These are phyloP conservation scores for Botrytis cinerea DNA, from an alignment of 2,329 filamentous ascomycete genomes.

Conservation along the genomic window DNA sequence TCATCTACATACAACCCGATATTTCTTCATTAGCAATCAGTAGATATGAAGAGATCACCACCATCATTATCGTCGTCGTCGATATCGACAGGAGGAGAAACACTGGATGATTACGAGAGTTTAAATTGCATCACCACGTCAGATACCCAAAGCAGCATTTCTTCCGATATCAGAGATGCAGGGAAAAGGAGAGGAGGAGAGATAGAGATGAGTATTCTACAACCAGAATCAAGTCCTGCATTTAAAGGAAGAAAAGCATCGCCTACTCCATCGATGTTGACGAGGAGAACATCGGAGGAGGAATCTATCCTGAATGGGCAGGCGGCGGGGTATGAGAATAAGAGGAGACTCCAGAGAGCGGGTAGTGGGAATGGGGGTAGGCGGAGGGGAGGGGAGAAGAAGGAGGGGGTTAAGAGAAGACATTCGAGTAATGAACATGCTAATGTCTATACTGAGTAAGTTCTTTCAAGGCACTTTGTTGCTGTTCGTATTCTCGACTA, in stretches of 20 bases:
- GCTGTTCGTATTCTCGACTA: not conserved
- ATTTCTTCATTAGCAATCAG: not conserved
- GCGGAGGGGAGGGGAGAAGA: constrained; percentile 17
- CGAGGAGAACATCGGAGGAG: not conserved
- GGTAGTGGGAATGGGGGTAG: not conserved
- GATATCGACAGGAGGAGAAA: not conserved
- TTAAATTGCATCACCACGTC: constrained; percentile 11
- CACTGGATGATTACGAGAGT: constrained; percentile 13
- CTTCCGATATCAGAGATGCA: not conserved
- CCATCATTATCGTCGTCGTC: not conserved
- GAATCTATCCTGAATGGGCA: not conserved
- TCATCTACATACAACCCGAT: not conserved
- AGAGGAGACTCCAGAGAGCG: not conserved
- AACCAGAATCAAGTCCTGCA: not conserved
- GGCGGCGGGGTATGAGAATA: not conserved
- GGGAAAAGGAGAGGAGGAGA: not conserved
- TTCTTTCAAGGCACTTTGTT: not conserved
- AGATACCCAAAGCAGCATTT: constrained; percentile 1
- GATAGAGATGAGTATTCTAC: constrained; percentile 3
- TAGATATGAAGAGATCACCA: constrained; percentile 3
- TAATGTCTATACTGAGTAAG: constrained; percentile 28
- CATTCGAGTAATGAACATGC: constrained; percentile 15
- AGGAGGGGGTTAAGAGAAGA: constrained; percentile 14
- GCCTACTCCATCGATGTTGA: constrained; percentile 15
- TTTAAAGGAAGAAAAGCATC: constrained; percentile 6